A percentile compares a stretch with the other conserved stretches of the same genome.
Evolutionary conservation across 306 rosid species (phyloP).

Genomic region (Castanea mollissima): DNA sequence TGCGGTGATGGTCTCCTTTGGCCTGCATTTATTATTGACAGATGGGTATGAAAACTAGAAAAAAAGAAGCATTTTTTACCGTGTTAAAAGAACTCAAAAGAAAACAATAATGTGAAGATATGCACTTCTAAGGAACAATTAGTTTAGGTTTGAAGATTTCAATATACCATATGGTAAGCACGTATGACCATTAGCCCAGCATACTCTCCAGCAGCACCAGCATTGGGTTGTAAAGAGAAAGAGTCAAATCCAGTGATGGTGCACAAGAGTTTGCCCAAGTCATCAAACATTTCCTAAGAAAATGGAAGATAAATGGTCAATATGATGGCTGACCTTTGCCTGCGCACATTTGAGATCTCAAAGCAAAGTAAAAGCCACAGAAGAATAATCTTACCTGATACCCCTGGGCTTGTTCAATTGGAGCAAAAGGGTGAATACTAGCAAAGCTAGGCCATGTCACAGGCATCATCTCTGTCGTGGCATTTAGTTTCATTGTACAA

Average conservation of each 20-base stretch:
- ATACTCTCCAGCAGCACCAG: slow-evolving; percentile 99
- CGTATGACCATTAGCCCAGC: slow-evolving; percentile 99
- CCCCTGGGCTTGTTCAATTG: slow-evolving; percentile 80
- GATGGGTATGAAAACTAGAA: not conserved
- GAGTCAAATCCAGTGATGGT: slow-evolving; percentile 95
- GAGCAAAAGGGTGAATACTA: slow-evolving; percentile 95
- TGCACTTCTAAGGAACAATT: no score
- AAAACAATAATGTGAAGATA: not conserved
- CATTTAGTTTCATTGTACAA: slow-evolving; percentile 96
- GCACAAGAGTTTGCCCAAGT: slow-evolving; percentile 84
- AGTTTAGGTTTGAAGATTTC: slow-evolving; percentile 8
- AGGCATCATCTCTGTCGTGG: slow-evolving; percentile 99
- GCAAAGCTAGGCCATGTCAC: slow-evolving; percentile 91
- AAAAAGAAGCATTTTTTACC: no score
- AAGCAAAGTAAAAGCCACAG: slow-evolving; percentile 2
- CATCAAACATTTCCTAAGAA: slow-evolving; percentile 73
- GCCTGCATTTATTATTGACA: slow-evolving; percentile 53
- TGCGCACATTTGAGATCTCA: no score
- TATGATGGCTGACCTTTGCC: no score
- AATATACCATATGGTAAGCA: slow-evolving; percentile 82
- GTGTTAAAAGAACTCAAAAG: not conserved
- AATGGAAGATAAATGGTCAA: no score
- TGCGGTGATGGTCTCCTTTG: slow-evolving; percentile 91
- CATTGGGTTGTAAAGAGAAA: slow-evolving; percentile 98
- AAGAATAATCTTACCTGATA: slow-evolving; percentile 68